Evolutionary conservation across 73 alveolate genomes (phyloP).

Genomic region (Paramecium sonneborni): DNA sequence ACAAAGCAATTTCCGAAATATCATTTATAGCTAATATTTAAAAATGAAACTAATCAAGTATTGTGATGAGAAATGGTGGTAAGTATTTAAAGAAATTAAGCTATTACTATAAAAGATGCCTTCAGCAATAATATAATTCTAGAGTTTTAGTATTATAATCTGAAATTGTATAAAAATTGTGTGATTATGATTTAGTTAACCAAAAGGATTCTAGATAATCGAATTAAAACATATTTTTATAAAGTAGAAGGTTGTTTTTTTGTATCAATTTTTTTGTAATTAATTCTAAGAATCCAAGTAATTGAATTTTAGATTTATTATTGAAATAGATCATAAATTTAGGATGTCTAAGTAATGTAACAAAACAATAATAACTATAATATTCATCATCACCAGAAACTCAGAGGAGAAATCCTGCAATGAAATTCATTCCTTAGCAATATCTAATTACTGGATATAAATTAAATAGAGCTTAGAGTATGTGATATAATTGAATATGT

Average conservation of each 20-base stretch:
- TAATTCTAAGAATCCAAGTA: not conserved
- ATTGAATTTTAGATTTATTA: not conserved
- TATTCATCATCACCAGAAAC: slow-evolving; percentile 1
- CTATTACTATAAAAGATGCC: not conserved
- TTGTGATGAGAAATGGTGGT: too few species aligned
- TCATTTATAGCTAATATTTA: too few species aligned
- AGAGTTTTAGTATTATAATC: not conserved
- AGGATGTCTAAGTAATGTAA: not conserved
- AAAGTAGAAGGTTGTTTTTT: not conserved
- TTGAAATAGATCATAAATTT: not conserved
- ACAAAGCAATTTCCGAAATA: too few species aligned
- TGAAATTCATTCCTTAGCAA: not conserved
- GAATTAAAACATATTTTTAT: not conserved
- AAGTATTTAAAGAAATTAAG: too few species aligned
- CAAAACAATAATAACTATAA: not conserved
- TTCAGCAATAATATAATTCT: not conserved
- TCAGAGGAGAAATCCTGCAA: not conserved
- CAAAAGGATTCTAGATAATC: not conserved
- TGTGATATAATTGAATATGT: not conserved
- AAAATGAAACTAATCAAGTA: too few species aligned
- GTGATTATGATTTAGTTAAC: not conserved
- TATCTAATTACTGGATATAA: not conserved
- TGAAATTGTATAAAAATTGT: not conserved
- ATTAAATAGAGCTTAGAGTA: not conserved
- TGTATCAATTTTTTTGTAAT: not conserved